Base-by-base conservation (phyloP, 345 rosid genomes). In the Acer yangbiense region DNA sequence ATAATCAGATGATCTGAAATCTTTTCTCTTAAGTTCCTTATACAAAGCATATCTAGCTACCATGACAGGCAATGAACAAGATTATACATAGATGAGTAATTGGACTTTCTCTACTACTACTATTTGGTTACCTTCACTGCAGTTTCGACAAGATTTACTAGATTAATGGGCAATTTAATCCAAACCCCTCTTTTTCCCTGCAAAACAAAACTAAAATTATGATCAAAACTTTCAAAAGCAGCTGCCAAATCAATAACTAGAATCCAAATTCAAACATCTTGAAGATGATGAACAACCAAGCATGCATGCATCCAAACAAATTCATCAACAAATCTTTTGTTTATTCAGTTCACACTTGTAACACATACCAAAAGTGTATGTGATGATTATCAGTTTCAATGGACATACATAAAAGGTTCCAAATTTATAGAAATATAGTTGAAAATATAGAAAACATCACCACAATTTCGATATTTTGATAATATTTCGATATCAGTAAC, bases 151-250 rank as follows among this genome's bases (percentile, higher is more conserved):
- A 94, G 92, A 86, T 90, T 86, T 25, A 71, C 93, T 17, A 88
- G 87, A 65, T 77, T 77, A 78, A 87, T 81, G 43, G 97, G 97
- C 79, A 94, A 65, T 75, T 89, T 94, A 62, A 92, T 87, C 98
- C 98, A 94, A 61, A 92, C 87, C 41, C 94, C 98, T 71, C 69
- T 89, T 78, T 92, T 94, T 39, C 91, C 89, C 98, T 94, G 88
- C 76, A 71, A 41, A 72, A 27, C 5, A 50, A 58, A 76, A 44
- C 21, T 16, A 54, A 18, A 54, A 10, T 54, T 2, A 46, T 16
- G 23, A 64, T 27, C 6, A 61, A 58, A 43, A 60, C 62, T 12
- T 50, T 35, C 9, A 41, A 17, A 64, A 65, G 18, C 9, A 46
- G 18, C 41, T 9, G 50, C 12, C 58, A 21, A 44, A 35, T n/a